Evolutionary conservation across 805 yeast species (phyloP), one percentile per base, ranked within the genome.

Genomic region (Peterozyma toletana): DNA sequence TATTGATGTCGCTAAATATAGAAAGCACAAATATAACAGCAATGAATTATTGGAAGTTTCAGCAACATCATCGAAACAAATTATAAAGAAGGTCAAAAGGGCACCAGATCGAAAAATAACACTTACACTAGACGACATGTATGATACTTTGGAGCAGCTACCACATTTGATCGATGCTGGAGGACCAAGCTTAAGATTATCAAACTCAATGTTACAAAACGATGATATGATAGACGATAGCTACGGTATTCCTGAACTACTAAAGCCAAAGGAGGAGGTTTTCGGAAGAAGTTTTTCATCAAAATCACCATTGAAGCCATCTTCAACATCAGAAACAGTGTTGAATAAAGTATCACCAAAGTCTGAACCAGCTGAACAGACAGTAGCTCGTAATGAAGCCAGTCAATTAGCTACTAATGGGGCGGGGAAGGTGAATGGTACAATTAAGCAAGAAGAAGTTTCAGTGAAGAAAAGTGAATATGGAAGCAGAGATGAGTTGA

Each of bases 151-250:
- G 17, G 76, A 69, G 41, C 69, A 80, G 50, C 71, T 74, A 38
- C 93, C 93, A 1, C 83, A 78, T 57, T 57, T 83, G 40, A 69
- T 82, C 5, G 89, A 85, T 51, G 83, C 86, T 3, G 68, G 75
- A 49, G 87, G 88, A 6, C 77, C 88, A 2, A 60, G 69, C 35
- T 66, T 71, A 37, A 64, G 79, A 41, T 58, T 85, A 15, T 60
- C 75, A 9, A 63, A 67, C 40, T 71, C 70, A 3, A 68, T 71
- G 57, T 56, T 83, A 18, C 90, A 83, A 54, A 85, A 71, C 43
- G 43, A 46, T 46, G 68, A 64, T 44, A 11, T 31, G 15, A 13
- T 31, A 14, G 34, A 9, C 15, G 34, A 31, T 31, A 31, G 15
- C 15, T 31, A 11, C 9, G 55, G 50, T 18, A 54, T 58, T 10